These are phyloP conservation scores for Torrubiellomyces zombiae DNA, from an alignment of 2,329 filamentous ascomycete species.

Conservation along the genomic window DNA sequence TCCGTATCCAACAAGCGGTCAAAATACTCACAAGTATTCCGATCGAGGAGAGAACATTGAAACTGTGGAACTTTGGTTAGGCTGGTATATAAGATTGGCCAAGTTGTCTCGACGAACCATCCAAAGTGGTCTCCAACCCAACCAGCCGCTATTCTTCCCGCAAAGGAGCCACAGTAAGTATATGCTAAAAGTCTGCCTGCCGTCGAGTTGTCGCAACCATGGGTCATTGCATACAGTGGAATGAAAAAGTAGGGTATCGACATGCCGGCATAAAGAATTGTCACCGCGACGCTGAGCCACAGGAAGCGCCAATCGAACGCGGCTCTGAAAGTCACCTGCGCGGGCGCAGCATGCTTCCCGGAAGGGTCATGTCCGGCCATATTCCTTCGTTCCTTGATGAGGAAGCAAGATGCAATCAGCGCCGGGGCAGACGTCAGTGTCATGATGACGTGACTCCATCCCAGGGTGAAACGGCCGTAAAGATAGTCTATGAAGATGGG, in stretches of 20 bases:
- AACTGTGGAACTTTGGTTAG: slow-evolving; percentile 6
- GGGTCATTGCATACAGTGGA: slow-evolving; percentile 33
- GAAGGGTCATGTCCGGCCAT: slow-evolving; percentile 5
- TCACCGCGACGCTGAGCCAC: slow-evolving; percentile 7
- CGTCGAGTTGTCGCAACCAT: slow-evolving; percentile 27
- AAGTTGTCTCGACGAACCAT: slow-evolving; percentile 10
- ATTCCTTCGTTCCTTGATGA: slow-evolving; percentile 12
- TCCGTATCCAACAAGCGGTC: slow-evolving; percentile 15
- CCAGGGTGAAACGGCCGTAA: slow-evolving; percentile 2
- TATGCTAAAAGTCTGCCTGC: slow-evolving; percentile 46
- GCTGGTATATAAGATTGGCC: background rate
- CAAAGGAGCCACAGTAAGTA: slow-evolving; percentile 38
- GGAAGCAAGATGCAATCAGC: slow-evolving; percentile 10
- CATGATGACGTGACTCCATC: slow-evolving; percentile 8
- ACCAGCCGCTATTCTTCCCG: slow-evolving; percentile 34
- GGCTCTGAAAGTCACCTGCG: slow-evolving; percentile 7
- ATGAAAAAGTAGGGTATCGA: slow-evolving; percentile 15
- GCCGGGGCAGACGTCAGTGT: slow-evolving; percentile 10
- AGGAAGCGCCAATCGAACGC: slow-evolving; percentile 11
- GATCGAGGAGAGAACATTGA: slow-evolving; percentile 23
- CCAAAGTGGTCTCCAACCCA: slow-evolving; percentile 33
- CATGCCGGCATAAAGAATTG: slow-evolving; percentile 13
- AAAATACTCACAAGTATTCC: slow-evolving; percentile 9
- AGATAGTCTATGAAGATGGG: slow-evolving; percentile 10
- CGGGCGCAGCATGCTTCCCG: slow-evolving; percentile 3